Conservation (phyloP, 805 yeast species). For the Jamesozyma jinghongensis region DNA sequence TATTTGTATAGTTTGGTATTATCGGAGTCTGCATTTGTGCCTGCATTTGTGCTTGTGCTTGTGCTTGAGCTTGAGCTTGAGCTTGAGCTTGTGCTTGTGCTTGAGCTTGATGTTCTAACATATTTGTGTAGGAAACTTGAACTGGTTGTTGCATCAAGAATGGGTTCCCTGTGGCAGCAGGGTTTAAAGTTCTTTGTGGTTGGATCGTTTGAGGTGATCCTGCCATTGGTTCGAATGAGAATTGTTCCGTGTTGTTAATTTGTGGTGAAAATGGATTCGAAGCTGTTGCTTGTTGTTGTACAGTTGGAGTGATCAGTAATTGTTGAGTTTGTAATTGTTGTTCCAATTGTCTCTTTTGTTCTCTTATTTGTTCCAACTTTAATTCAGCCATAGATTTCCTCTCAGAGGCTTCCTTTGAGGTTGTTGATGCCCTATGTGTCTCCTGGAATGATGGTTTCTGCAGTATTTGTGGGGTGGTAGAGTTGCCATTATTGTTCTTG, state of each 20-base stretch:
- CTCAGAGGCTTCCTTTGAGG: no score
- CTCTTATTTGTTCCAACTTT: constrained; percentile 27
- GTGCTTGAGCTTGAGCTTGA: constrained; percentile 9
- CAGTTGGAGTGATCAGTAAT: constrained; percentile 22
- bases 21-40: neutral
- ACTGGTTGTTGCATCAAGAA: constrained; percentile 14
- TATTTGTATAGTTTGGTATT: neutral
- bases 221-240: constrained; percentile 18
- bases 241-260: constrained; percentile 19
- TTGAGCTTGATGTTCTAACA: constrained; percentile 6
- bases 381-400: constrained; percentile 23
- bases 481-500: constrained; percentile 2
- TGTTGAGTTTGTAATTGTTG: constrained; percentile 27
- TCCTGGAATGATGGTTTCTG: no score
- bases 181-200: constrained; percentile 8
- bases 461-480: no score
- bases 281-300: constrained; percentile 21
- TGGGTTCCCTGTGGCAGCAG: constrained; percentile 17
- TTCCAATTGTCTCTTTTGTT: constrained; percentile 25
- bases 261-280: constrained; percentile 26
- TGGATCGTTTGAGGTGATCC: constrained; percentile 4
- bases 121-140: constrained; percentile 3
- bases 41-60: neutral
- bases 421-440: no score
- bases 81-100: constrained; percentile 11